Base-by-base conservation (phyloP, 495 filamentous ascomycete genomes). In the Penicillium riverlandense region DNA sequence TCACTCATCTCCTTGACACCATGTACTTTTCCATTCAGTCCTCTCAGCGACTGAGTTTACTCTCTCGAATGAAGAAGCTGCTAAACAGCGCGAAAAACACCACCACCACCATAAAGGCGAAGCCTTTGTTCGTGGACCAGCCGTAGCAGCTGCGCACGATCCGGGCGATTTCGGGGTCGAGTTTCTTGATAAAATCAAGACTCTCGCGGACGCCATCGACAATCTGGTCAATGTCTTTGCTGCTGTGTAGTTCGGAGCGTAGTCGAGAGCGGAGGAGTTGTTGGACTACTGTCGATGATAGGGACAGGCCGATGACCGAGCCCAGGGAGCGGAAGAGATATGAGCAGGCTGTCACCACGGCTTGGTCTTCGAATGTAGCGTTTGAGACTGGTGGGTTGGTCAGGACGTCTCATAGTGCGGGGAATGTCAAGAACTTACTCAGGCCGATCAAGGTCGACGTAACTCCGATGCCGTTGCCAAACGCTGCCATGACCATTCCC, bases 281-380 rank as follows among this genome's bases (percentile, higher is more conserved):
- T 57, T 95, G 89, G 12, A 88, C 75, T 11, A 88, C 72, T 2
- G 84, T 89, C 0, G 85, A 77, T 11, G 79, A 74, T 16, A 87
- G 57, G 15, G 83, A 83, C 32, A 94, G 61, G 8, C 88, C 86
- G 13, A 86, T 74, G 8, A 88, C 82, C 4, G 79, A 82, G n/a
- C 89, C 89, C 8, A 94, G 68, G 5, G 84, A 83, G 4, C 89
- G 82, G 72, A 95, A 95, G 2, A 94, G 76, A 59, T 94, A 95
- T 1, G 80, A 86, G 59, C 86, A 90, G 2, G 89, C 89, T 10
- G 87, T 90, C 3, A 82, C 83, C 3, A 94, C 75, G 1, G 88
- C 88, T 45, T 87, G 81, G 49, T 92, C 86, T 33, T 76, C 72
- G 0, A 64, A 70, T 7, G 74, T 63, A 0, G 83, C 75, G 52